Evolutionary conservation across 768 basidiomycete genomes (phyloP), one percentile per base, ranked within the genome.

Genomic region (Podaxis sp.): DNA sequence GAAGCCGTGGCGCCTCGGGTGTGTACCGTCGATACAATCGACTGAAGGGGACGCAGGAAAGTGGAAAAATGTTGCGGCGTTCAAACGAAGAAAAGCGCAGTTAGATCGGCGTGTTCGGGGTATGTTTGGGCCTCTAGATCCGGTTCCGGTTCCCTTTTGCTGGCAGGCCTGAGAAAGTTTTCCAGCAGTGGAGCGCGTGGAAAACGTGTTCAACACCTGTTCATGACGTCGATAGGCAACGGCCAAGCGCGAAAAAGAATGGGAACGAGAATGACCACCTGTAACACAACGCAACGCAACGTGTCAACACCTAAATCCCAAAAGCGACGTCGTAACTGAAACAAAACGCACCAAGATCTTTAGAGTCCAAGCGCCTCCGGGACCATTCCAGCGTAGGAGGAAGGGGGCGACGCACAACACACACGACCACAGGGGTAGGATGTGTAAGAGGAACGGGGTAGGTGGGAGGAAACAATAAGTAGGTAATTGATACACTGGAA

Each of bases 401-500:
- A 8, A 29, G 27, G 15, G 24, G 51, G 27, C 4, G 29, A 27
- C 25, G 29, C 6, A 38, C 37, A 4, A 22, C 37, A 25, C 46
- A n/a, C 43, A 11, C 43, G 38, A 50, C 27, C 47, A 38, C 12
- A 24, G 8, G 17, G 6, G n/a, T 0, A 22, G 25, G 54, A 9
- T 9, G 33, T 9, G 9, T 33, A 33, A 33, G 38, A 12, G 4
- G 56, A 27, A 0, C 24, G 13, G n/a, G 40, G 49, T 9, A 12
- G 49, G 25, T 13, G 19, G 17, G 17, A 51, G 29, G 43, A 53
- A 29, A 52, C 24, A 43, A 58, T 2, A 43, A 58, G 46, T 37
- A 38, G 43, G 25, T 54, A 58, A 12, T 58, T 58, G 57, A 57
- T 64, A 59, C 52, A 58, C 47, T 46, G n/a, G 33, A 33, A 9